A percentile compares a stretch with the other conserved stretches of the same genome.
Conservation (phyloP, 2,329 filamentous ascomycete species). For the Boeremia exigua region DNA sequence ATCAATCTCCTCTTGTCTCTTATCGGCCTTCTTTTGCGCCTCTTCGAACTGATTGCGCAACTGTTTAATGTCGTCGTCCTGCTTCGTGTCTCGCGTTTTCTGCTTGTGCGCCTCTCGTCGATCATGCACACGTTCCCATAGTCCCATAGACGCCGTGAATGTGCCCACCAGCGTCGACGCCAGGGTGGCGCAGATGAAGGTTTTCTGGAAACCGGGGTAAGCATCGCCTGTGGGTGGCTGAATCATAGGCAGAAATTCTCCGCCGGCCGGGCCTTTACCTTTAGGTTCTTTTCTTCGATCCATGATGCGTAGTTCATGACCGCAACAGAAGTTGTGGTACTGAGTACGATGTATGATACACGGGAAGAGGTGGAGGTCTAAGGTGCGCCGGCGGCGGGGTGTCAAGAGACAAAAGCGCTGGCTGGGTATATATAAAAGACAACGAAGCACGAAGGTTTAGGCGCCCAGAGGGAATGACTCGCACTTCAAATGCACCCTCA, state of each 20-base stretch:
- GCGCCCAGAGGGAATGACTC: constrained; percentile 8
- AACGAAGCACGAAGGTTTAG: neutral
- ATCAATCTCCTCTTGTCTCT: constrained; percentile 33
- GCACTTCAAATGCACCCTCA: constrained; percentile 5
- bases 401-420: neutral
- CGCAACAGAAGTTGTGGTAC: constrained; percentile 9
- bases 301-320: constrained; percentile 54
- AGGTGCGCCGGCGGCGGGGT: constrained; percentile 14
- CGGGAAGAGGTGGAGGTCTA: constrained; percentile 4
- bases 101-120: constrained; percentile 48
- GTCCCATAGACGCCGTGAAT: constrained; percentile 52
- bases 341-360: constrained; percentile 7
- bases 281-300: constrained; percentile 55
- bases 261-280: constrained; percentile 31
- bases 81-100: constrained; percentile 45
- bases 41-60: constrained; percentile 41
- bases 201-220: constrained; percentile 41
- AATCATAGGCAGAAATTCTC: constrained; percentile 17
- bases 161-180: constrained; percentile 54
- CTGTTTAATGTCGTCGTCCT: constrained; percentile 45
- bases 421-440: neutral
- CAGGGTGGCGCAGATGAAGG: constrained; percentile 54
- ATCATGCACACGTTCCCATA: constrained; percentile 50
- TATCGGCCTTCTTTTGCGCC: constrained; percentile 33
- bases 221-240: constrained; percentile 14